Evolutionary conservation across 164 flowering plant genomes (phyloP).

Genomic region (Paratinospora sagittata): DNA sequence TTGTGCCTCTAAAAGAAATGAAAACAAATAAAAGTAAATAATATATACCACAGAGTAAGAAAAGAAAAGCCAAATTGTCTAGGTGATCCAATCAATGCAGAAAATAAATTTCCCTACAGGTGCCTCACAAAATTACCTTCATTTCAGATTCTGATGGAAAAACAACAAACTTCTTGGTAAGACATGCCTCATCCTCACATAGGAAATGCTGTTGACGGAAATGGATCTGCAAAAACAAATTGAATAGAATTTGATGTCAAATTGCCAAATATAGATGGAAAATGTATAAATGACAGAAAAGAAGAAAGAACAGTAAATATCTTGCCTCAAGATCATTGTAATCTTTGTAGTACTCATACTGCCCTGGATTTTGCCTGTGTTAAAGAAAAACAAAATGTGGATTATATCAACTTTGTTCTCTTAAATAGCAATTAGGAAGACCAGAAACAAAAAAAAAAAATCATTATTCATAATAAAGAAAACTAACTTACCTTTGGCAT

Average conservation of each 20-base stretch:
- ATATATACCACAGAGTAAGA: background rate
- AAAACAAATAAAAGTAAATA: constrained; percentile 4
- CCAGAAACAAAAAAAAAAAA: background rate
- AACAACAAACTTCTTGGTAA: constrained; percentile 78
- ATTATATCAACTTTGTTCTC: too few species aligned
- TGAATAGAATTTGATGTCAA: background rate
- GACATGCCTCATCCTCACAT: constrained; percentile 90
- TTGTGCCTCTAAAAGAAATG: constrained; percentile 64
- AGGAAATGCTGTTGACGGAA: constrained; percentile 79
- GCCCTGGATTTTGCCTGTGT: constrained; percentile 88
- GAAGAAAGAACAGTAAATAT: too few species aligned
- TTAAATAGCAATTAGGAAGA: background rate
- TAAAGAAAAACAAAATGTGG: too few species aligned
- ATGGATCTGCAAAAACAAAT: constrained; percentile 50
- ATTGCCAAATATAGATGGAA: background rate
- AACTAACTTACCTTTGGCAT: constrained; percentile 81
- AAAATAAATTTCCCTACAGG: background rate
- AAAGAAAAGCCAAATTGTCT: background rate
- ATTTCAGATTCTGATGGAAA: constrained; percentile 78
- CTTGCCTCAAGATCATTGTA: constrained; percentile 92
- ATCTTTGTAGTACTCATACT: constrained; percentile 76
- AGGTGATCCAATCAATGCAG: background rate
- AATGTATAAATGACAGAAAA: background rate
- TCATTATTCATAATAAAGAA: background rate
- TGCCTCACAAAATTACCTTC: constrained; percentile 47